phyloP scores from a whole-genome alignment of 164 flowering plant species.

The Annona squamosa region DNA sequence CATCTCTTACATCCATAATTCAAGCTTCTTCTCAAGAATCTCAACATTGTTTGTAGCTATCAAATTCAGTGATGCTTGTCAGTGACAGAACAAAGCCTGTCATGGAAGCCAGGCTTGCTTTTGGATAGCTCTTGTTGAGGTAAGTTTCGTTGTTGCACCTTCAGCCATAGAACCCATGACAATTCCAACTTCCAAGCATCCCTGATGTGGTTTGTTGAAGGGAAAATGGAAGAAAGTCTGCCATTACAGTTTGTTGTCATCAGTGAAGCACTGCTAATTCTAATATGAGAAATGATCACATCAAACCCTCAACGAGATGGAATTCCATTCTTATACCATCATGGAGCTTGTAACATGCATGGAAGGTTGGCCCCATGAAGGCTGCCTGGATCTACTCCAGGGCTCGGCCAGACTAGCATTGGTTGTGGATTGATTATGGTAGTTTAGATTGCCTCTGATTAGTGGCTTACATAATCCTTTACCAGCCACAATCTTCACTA shows the following conservation, averaged over 20 bases:
- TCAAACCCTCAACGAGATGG: neutral
- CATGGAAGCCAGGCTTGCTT: neutral
- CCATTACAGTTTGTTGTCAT: neutral
- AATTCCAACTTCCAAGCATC: neutral
- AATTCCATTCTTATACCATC: neutral
- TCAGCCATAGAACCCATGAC: neutral
- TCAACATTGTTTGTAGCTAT: constrained; percentile 25
- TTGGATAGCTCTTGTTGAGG: neutral
- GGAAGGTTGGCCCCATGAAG: too few species aligned
- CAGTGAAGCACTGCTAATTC: too few species aligned
- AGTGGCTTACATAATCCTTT: too few species aligned
- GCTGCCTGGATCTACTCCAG: too few species aligned
- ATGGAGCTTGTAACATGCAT: too few species aligned
- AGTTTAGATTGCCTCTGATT: too few species aligned
- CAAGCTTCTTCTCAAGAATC: constrained; percentile 54
- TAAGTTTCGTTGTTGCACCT: neutral
- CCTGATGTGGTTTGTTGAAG: too few species aligned
- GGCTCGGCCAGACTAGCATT: too few species aligned
- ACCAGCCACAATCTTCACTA: too few species aligned
- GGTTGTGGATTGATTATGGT: too few species aligned
- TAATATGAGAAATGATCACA: neutral
- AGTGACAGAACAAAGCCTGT: neutral
- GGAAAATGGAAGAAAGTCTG: too few species aligned
- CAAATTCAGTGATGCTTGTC: neutral
- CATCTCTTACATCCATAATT: constrained; percentile 82